phyloP scores from a whole-genome alignment of 176 grass and related monocot genomes.

The Luzula sylvatica region DNA sequence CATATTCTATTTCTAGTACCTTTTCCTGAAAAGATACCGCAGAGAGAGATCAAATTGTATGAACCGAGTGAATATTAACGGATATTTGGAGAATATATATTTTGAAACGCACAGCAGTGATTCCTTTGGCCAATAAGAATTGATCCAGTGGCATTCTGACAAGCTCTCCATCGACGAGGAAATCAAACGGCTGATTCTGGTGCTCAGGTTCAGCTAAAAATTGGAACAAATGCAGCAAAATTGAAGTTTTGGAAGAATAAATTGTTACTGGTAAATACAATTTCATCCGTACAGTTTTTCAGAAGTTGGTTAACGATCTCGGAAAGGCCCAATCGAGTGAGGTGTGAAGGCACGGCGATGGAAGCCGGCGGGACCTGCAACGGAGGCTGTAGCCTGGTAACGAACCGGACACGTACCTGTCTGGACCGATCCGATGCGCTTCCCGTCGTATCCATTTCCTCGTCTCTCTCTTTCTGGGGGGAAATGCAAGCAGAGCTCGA shows the following conservation, averaged over 20 bases:
- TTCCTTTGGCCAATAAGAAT: constrained; percentile 76
- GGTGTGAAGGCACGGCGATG: constrained; percentile 61
- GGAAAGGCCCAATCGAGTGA: constrained; percentile 76
- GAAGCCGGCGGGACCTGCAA: constrained; percentile 37
- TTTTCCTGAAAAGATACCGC: constrained; percentile 47
- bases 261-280: background rate
- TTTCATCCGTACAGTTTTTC: constrained; percentile 24
- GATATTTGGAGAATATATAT: background rate
- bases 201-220: constrained; percentile 44
- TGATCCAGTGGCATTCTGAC: constrained; percentile 67
- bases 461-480: background rate
- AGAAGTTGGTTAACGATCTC: constrained; percentile 79
- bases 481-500: background rate
- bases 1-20: constrained; percentile 89
- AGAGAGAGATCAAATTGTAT: background rate
- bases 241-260: background rate
- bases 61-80: background rate
- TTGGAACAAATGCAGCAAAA: background rate
- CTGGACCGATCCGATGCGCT: constrained; percentile 39
- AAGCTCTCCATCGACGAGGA: constrained; percentile 72
- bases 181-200: constrained; percentile 77
- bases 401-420: constrained; percentile 84
- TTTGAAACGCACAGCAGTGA: constrained; percentile 51
- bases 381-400: constrained; percentile 46
- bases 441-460: constrained; percentile 20